A percentile compares a stretch with the other conserved stretches of the same genome.
phyloP scores from a whole-genome alignment of 192 early-diverging fungal species.

The Backusella morwellensis region DNA sequence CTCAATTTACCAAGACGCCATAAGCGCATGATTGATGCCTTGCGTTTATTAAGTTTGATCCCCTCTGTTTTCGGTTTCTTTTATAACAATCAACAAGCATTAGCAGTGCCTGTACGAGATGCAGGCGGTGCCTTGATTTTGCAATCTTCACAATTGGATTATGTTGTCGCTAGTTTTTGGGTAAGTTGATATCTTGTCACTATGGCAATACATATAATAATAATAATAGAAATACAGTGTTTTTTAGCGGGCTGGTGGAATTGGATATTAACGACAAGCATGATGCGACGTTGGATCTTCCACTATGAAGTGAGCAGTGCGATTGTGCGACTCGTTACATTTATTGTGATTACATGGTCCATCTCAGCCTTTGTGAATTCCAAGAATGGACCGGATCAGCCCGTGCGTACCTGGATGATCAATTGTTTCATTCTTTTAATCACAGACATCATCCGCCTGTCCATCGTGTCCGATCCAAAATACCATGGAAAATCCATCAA shows the following conservation, averaged over 20 bases:
- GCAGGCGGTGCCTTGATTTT: conserved; percentile 32
- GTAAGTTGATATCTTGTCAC: conserved; percentile 16
- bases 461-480: conserved; percentile 33
- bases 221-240: conserved; percentile 35
- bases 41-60: conserved; percentile 39
- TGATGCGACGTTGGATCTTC: conserved; percentile 58
- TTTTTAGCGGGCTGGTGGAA: conserved; percentile 56
- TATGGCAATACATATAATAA: not conserved
- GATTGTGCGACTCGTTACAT: conserved; percentile 52
- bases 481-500: conserved; percentile 12
- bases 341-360: conserved; percentile 54
- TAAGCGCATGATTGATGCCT: conserved; percentile 31
- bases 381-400: conserved; percentile 42
- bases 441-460: conserved; percentile 35
- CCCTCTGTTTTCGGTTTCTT: conserved; percentile 34
- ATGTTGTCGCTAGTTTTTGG: conserved; percentile 42
- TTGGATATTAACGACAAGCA: conserved; percentile 49
- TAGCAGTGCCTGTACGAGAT: conserved; percentile 26
- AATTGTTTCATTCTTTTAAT: conserved; percentile 46
- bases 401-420: conserved; percentile 55
- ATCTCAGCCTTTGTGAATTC: conserved; percentile 43
- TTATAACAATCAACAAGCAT: conserved; percentile 24
- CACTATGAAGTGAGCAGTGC: conserved; percentile 54
- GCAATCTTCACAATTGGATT: conserved; percentile 37
- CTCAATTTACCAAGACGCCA: conserved; percentile 37